Conservation (phyloP, 148 eudicot genomes). For the Mesembryanthemum crystallinum region DNA sequence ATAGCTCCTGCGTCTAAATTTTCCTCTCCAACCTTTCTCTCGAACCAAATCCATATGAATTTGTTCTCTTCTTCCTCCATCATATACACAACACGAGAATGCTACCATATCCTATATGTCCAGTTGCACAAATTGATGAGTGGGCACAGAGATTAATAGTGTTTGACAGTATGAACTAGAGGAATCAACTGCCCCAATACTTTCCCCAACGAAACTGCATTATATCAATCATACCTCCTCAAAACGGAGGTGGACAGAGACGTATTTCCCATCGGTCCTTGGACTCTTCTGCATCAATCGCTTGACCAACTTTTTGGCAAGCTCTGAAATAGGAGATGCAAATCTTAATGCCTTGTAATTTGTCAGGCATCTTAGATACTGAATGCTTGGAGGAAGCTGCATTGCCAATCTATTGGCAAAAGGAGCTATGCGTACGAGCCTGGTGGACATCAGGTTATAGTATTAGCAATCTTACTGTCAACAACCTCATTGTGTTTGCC, state of each 20-base stretch:
- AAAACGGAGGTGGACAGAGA: constrained; percentile 84
- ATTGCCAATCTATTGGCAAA: constrained; percentile 84
- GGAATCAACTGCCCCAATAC: not conserved
- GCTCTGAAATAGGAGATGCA: constrained; percentile 55
- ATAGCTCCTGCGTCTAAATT: constrained; percentile 53
- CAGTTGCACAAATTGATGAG: constrained; percentile 4
- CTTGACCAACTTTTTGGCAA: constrained; percentile 53
- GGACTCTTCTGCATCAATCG: constrained; percentile 60
- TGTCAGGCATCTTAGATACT: constrained; percentile 68
- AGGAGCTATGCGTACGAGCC: constrained; percentile 76
- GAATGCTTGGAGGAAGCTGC: constrained; percentile 63
- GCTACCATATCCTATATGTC: constrained; percentile 80
- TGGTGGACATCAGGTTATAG: constrained; percentile 28
- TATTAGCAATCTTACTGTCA: not conserved
- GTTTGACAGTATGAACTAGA: not conserved
- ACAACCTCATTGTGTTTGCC: not conserved
- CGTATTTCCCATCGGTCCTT: constrained; percentile 54
- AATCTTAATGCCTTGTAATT: constrained; percentile 77
- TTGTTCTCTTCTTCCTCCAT: constrained; percentile 63
- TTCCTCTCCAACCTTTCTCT: constrained; percentile 78
- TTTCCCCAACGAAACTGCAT: not conserved
- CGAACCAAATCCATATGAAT: constrained; percentile 57
- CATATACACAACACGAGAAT: constrained; percentile 81
- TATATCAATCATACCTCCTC: constrained; percentile 59
- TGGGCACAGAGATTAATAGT: not conserved